Evolutionary conservation across 345 rosid genomes (phyloP), one percentile per base, ranked within the genome.

Genomic region (Fremontodendron californicum): DNA sequence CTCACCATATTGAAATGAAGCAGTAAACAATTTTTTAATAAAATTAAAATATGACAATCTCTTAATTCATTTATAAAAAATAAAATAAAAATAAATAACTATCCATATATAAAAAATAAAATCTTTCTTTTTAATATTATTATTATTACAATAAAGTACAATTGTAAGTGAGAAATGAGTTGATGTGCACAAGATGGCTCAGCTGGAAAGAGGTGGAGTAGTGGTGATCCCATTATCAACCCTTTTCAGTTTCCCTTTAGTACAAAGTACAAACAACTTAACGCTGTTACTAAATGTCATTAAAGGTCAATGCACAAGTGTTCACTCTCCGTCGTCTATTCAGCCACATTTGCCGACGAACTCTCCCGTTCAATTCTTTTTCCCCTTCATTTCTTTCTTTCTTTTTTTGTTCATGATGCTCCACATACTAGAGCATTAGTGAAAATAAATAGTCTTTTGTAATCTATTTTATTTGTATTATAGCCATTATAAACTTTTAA

Each of bases 131-230:
- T n/a, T n/a, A n/a, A n/a, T n/a, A n/a, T n/a, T n/a, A n/a, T n/a
- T n/a, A n/a, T n/a, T n/a, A n/a, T n/a, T 40, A 2, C 15, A 54
- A 79, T 23, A 62, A 65, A 33, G 35, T 33, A 57, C 42, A 63
- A 64, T 46, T 69, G 60, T 51, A 74, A 73, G 83, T 81, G 83
- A 81, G 77, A 27, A 67, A 45, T 81, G 83, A 82, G 74, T 71
- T 75, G 67, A 68, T 69, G 80, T 76, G 81, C 77, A 61, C 58
- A 61, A 68, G 48, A 31, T 61, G 73, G 78, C 65, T 39, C 69
- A 60, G 78, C 75, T 75, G 79, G 75, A 78, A 78, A 75, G 78
- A 73, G 78, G 74, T 43, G 21, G 64, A 43, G 1, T n/a, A 42
- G 79, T 80, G 83, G 73, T 39, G 61, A 40, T 66, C 72, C 83